Evolutionary conservation across 1,284 basidiomycete species (phyloP).

Genomic region (Moesziomyces parantarcticus): DNA sequence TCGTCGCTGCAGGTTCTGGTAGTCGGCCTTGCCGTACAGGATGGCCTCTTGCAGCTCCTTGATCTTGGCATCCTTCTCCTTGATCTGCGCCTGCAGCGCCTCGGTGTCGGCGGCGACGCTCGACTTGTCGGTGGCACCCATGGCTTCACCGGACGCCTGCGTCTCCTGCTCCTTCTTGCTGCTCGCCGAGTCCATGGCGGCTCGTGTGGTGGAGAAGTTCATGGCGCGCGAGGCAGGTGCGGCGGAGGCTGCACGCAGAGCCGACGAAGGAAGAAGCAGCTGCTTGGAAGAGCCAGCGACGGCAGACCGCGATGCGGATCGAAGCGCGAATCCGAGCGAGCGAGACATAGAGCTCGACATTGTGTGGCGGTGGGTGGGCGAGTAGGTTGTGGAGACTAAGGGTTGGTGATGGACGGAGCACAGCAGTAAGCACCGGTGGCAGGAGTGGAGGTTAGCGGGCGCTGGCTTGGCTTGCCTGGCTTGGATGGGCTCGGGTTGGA

Average conservation of each 20-base stretch:
- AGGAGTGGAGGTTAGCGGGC: too few relatives aligned
- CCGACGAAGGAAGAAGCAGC: conserved; percentile 17
- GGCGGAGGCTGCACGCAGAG: conserved; percentile 18
- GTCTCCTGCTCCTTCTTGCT: conserved; percentile 54
- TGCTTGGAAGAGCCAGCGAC: conserved; percentile 39
- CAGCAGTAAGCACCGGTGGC: not conserved
- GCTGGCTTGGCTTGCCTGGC: too few relatives aligned
- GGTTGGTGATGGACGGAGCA: not conserved
- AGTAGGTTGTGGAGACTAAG: not conserved
- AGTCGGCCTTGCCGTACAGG: conserved; percentile 77
- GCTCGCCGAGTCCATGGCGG: conserved; percentile 17
- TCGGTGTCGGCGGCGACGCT: conserved; percentile 16
- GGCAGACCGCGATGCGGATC: conserved; percentile 28
- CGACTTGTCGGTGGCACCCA: conserved; percentile 46
- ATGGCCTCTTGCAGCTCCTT: conserved; percentile 65
- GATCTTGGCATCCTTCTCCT: conserved; percentile 66
- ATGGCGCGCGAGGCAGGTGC: conserved; percentile 17
- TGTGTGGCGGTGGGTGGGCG: not conserved
- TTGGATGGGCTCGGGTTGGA: too few relatives aligned
- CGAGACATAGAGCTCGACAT: conserved; percentile 45
- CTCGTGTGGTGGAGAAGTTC: conserved; percentile 39
- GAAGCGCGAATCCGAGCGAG: conserved; percentile 33
- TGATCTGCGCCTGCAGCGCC: conserved; percentile 54
- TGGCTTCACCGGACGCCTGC: conserved; percentile 50
- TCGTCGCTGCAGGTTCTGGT: conserved; percentile 92